Percentiles rank a stretch among this genome's conserved stretches.
Evolutionary conservation across 23 red algal genomes (phyloP).

Genomic region (Chondrus crispus): DNA sequence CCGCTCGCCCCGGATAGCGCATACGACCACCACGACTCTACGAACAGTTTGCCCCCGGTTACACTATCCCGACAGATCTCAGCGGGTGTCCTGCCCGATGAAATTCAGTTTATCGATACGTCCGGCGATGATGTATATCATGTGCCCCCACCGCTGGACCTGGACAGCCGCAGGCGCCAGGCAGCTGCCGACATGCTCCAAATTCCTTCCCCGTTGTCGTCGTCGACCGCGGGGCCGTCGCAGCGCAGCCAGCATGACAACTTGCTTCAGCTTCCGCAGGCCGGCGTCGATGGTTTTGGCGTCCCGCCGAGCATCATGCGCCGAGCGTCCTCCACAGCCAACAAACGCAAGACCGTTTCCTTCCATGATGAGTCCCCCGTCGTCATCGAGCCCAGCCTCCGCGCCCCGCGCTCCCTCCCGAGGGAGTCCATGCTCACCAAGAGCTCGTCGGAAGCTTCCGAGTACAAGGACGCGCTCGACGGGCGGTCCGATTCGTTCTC

Average conservation of each 20-base stretch:
- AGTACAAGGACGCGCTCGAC: not conserved
- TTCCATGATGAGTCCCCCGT: conserved; percentile 40
- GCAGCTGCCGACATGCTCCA: not conserved
- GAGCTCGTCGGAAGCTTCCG: not conserved
- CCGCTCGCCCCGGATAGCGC: not conserved
- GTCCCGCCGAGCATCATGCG: conserved; percentile 45
- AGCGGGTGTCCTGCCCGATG: not conserved
- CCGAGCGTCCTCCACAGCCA: conserved; percentile 1
- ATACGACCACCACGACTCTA: not conserved
- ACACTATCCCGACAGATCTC: not conserved
- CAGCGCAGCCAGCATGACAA: not conserved
- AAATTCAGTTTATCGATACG: not conserved
- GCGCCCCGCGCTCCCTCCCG: conserved; percentile 43
- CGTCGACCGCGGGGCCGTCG: not conserved
- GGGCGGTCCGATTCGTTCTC: not conserved
- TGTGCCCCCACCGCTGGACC: no score
- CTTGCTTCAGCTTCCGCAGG: not conserved
- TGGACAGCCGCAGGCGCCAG: no score
- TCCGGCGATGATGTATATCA: no score
- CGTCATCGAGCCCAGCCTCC: conserved; percentile 52
- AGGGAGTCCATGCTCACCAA: conserved; percentile 9
- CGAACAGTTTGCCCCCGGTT: not conserved
- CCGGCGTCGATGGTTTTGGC: not conserved
- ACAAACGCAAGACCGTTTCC: conserved; percentile 60
- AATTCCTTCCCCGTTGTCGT: not conserved